Evolutionary conservation across 2,329 filamentous ascomycete genomes (phyloP), one percentile per base, ranked within the genome.

Genomic region (Aspergillus clavatus): DNA sequence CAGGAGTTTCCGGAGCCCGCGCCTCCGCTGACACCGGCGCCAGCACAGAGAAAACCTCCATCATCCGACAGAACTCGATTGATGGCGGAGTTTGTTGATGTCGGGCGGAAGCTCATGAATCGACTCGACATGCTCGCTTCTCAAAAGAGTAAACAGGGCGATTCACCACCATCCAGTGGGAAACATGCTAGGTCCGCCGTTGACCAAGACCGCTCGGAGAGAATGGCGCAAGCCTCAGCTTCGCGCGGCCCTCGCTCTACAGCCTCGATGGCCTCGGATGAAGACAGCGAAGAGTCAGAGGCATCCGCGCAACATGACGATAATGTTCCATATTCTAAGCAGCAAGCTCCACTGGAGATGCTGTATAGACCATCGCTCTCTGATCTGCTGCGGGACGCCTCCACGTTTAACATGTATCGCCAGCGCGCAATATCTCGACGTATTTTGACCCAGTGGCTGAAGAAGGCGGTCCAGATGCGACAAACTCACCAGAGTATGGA

Each of bases 381-480:
- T 6, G 72, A 76, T 48, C 60, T 79, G 53, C 59, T 74, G 39
- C 69, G 71, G 23, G 75, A 79, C 59, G 75, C 74, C 11, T 74
- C 72, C 27, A 73, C 67, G 7, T 75, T 75, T 48, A 67, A 70
- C 43, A 63, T 67, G 58, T 70, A 71, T 43, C 61, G 67, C 21
- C 66, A 67, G 49, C 61, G 67, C 23, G 65, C 62, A 7, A 62
- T 65, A 10, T 62, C 65, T 27, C 63, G 68, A 23, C 60, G 61
- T n/a, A 58, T 69, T 28, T 53, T 78, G 24, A 66, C 67, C 22
- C 66, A 63, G 47, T 80, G 77, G 78, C 68, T 72, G 40, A 68
- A 73, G 45, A 63, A 65, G 40, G 69, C 72, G 43, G 57, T 64
- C 40, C 62, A 70, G 46, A 50, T 58, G 24, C 61, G 61, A 42